phyloP scores from a whole-genome alignment of 306 rosid species.

The Pyrus communis region DNA sequence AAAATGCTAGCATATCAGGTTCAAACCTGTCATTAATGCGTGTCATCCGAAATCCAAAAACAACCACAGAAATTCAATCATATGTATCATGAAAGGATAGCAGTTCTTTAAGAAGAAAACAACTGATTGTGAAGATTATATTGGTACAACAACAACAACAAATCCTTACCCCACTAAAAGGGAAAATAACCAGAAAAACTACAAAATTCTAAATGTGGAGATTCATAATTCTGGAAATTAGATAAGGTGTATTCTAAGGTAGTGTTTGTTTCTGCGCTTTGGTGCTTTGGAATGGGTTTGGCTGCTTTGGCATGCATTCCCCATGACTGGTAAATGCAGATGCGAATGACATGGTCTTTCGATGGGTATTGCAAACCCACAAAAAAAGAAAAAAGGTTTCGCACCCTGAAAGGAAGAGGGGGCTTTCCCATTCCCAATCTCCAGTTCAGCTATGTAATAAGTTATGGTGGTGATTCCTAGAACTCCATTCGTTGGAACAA shows the following conservation, averaged over 20 bases:
- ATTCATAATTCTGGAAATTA: neutral
- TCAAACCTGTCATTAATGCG: constrained; percentile 71
- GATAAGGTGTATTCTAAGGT: neutral
- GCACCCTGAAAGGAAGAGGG: neutral
- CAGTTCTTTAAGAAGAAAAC: neutral
- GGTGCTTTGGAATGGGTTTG: neutral
- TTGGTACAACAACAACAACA: neutral
- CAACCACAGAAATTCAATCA: neutral
- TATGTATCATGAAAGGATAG: neutral
- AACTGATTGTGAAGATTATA: neutral
- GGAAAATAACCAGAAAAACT: neutral
- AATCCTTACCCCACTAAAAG: neutral
- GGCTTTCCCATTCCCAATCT: neutral
- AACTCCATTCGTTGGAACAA: neutral
- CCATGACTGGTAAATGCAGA: neutral
- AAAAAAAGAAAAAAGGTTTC: neutral
- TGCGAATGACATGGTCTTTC: neutral
- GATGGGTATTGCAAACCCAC: neutral
- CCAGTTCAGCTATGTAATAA: neutral
- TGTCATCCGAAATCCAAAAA: constrained; percentile 15
- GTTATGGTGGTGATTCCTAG: neutral
- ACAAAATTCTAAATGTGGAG: neutral
- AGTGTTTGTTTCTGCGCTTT: neutral
- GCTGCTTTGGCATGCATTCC: neutral
- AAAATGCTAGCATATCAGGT: constrained; percentile 99